phyloP scores from a whole-genome alignment of 2,329 filamentous ascomycete species.

The Penicillium sp. region DNA sequence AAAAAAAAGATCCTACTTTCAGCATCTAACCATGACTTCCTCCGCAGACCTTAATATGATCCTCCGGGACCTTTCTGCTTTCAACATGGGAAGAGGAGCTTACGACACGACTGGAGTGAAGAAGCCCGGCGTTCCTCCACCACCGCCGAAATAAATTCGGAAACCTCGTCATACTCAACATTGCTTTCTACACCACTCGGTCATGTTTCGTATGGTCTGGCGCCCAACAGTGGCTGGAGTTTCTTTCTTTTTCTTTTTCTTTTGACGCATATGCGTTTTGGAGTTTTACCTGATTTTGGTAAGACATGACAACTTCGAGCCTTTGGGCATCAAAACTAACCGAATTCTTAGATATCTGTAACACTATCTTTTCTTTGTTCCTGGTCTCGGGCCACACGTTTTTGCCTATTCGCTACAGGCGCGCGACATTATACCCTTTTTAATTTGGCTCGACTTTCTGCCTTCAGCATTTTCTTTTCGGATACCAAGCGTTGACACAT shows the following conservation, averaged over 20 bases:
- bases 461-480: conserved; percentile 24
- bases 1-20: background rate
- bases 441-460: conserved; percentile 18
- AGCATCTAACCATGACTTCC: conserved; percentile 30
- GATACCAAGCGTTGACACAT: conserved; percentile 25
- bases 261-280: conserved; percentile 26
- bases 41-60: conserved; percentile 40
- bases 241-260: conserved; percentile 12
- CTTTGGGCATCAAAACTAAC: conserved; percentile 23
- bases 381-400: conserved; percentile 15
- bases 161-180: conserved; percentile 14
- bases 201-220: conserved; percentile 17
- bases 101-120: conserved; percentile 53
- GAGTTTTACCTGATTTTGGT: conserved; percentile 26
- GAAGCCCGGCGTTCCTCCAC: conserved; percentile 46
- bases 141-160: conserved; percentile 38
- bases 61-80: conserved; percentile 38
- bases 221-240: conserved; percentile 24
- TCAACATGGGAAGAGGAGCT: conserved; percentile 51
- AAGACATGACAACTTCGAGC: conserved; percentile 15
- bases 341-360: conserved; percentile 27
- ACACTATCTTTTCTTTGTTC: conserved; percentile 23
- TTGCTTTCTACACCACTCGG: conserved; percentile 21
- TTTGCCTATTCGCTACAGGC: conserved; percentile 17
- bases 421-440: conserved; percentile 30